phyloP scores from a whole-genome alignment of 257 asterid species.

The Scutellaria baicalensis region DNA sequence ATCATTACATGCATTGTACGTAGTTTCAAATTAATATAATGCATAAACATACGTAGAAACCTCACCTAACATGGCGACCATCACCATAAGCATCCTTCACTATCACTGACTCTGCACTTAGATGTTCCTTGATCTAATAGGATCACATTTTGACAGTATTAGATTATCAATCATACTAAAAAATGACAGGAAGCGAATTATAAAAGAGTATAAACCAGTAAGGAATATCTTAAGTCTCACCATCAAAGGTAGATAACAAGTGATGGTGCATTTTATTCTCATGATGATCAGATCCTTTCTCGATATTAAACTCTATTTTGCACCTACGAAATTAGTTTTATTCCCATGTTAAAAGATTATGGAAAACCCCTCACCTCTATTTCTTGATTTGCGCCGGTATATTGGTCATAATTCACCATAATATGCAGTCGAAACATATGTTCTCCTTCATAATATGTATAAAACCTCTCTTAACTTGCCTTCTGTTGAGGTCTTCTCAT shows the following conservation, averaged over 20 bases:
- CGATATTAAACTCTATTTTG: not conserved
- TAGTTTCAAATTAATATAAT: not conserved
- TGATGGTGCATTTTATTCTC: not conserved
- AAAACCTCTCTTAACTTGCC: no score
- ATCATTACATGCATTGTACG: not conserved
- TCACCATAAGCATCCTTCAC: conserved; percentile 90
- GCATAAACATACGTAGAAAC: not conserved
- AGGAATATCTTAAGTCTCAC: not conserved
- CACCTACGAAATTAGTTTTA: not conserved
- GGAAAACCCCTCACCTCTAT: not conserved
- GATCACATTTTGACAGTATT: conserved; percentile 10
- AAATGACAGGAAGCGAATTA: not conserved
- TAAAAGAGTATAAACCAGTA: not conserved
- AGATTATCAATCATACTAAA: conserved; percentile 2
- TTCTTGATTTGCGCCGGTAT: no score
- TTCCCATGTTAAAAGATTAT: not conserved
- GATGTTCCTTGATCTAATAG: conserved; percentile 74
- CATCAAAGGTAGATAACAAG: not conserved
- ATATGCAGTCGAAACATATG: no score
- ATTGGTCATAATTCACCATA: no score
- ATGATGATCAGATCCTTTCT: not conserved
- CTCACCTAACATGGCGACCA: conserved; percentile 97
- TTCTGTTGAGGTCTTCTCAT: no score
- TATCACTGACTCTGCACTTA: conserved; percentile 69
- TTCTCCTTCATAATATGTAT: no score